Base-by-base conservation (phyloP, 2,329 filamentous ascomycete species). In the Botrytis deweyae region DNA sequence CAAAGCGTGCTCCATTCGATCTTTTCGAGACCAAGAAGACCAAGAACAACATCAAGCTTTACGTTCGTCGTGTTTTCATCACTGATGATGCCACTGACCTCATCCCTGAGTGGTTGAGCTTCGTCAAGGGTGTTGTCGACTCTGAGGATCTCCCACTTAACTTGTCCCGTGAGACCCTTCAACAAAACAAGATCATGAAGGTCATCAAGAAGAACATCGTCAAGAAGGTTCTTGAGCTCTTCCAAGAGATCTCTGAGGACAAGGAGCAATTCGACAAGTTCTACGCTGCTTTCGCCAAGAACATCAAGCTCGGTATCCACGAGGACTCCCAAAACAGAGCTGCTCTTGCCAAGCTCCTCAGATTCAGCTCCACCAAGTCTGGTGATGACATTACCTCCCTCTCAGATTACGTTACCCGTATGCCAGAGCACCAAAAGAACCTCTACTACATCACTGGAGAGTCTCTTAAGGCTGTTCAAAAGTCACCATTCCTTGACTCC, bases 101-200 rank as follows among this genome's bases (percentile, higher is more conserved):
- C 87, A 97, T 99, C 79, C 96, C 96, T 76, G 96, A 99, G 89
- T 99, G 96, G 96, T 92, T 99, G 83, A 91, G 94, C 88, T 99
- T 99, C 87, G 87, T 99, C 91, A 99, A 99, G 93, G 96, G 96
- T 92, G 96, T 99, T 81, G 96, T 99, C 85, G 96, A 99, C 88
- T 99, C 96, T 82, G 96, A 99, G 90, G 96, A 99, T 85, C 93
- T 99, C 77, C 96, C 96, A 81, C 93, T 99, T 85, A 99, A 99
- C 91, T 87, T 99, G 88, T 98, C 96, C 83, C 96, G 96, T 92
- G 96, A 99, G 92, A 98, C 95, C 74, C 94, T 99, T 69, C 96
- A 99, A 88, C 96, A 98, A 90, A 99, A 98, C 93, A 98, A 98
- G 94, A 99, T 99, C 90, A 98, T 98, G 96, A 98, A 98, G 93